Evolutionary conservation across 768 basidiomycete genomes (phyloP), one percentile per base, ranked within the genome.

Genomic region (Phaffia australis): DNA sequence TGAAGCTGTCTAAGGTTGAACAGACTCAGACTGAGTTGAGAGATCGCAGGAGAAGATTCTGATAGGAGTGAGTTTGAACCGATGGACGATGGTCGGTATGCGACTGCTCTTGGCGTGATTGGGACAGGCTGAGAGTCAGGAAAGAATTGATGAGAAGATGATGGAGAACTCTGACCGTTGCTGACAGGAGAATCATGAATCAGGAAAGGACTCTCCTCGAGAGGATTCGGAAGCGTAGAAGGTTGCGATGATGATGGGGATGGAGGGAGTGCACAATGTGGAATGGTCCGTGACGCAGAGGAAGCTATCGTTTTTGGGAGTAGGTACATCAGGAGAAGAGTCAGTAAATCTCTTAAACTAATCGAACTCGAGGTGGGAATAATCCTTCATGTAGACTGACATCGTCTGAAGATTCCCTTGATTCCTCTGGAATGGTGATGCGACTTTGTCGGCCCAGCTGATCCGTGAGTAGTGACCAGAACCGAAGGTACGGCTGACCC

Each of bases 11-110:
- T 54, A 1, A 67, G 60, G 9, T 56, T 61, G 60, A 56, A 61
- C 19, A 67, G n/a, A 14, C 52, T 56, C 21, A 18, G 7, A 25
- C 50, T 62, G 55, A 67, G 66, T 50, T 67, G 66, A 25, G 52
- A 46, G 32, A 67, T 52, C 4, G 60, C 66, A 23, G 66, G 66
- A 4, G 46, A 60, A 48, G 56, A 48, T 60, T 63, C 59, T n/a
- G 48, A 18, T 27, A 56, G 58, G 60, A 57, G 29, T 57, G 58
- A 46, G 50, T 51, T 32, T 56, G 54, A 56, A 32, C 54, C 52
- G 52, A 46, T 23, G 60, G 60, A 16, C n/a, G 30, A 29, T 21
- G 51, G 18, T 49, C n/a, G 32, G 23, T 9, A 49, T n/a, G 16
- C 51, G 30, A 58, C 32, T 8, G 58, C 25, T 18, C 35, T 30